These are phyloP conservation scores for Globisporangium ultimum DNA, from an alignment of 352 stramenopile species.

Conservation along the genomic window DNA sequence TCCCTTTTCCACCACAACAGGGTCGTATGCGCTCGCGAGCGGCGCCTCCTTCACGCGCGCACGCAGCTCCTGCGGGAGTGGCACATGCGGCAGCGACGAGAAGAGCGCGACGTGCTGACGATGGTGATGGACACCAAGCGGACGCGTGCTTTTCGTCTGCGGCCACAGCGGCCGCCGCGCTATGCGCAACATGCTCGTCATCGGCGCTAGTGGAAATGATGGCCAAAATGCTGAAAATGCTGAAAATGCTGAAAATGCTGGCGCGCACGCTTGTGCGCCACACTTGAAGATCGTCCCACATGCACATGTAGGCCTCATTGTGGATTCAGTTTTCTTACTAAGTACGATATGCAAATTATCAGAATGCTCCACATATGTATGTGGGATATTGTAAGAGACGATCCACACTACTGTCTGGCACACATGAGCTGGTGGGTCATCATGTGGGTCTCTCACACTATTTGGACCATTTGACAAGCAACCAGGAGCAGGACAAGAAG, in stretches of 20 bases:
- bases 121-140: neutral
- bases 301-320: neutral
- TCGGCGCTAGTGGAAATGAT: neutral
- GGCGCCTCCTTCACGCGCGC: conserved; percentile 46
- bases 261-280: neutral
- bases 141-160: neutral
- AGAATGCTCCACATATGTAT: too few relatives aligned
- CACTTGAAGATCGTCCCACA: conserved; percentile 8
- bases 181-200: conserved; percentile 11
- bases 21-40: conserved; percentile 63
- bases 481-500: too few relatives aligned
- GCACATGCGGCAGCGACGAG: conserved; percentile 14
- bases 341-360: too few relatives aligned
- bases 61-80: conserved; percentile 41
- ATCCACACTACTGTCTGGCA: neutral
- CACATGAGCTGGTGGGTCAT: neutral
- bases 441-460: neutral
- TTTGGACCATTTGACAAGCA: neutral
- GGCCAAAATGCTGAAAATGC: too few relatives aligned
- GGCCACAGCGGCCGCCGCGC: conserved; percentile 10
- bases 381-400: too few relatives aligned
- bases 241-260: too few relatives aligned
- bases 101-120: conserved; percentile 8
- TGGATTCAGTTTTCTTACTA: neutral
- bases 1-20: conserved; percentile 53